A percentile compares a stretch with the other conserved stretches of the same genome.
Conservation (phyloP, 2,329 filamentous ascomycete species). For the Sporothrix luriei region DNA sequence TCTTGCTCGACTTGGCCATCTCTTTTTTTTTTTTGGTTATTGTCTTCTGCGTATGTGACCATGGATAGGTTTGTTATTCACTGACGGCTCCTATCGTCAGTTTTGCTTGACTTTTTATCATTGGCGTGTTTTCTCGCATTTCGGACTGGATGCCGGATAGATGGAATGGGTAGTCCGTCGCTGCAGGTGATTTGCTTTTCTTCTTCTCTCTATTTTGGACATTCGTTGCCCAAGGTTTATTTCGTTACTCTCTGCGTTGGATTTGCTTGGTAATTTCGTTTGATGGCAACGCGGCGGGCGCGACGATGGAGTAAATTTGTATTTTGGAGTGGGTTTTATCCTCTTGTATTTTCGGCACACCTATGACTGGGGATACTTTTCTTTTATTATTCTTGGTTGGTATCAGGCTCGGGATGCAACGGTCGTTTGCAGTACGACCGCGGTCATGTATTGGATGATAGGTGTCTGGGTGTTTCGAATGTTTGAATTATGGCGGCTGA, state of each 20-base stretch:
- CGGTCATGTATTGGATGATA: not conserved
- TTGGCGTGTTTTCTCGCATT: not conserved
- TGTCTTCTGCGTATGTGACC: not conserved
- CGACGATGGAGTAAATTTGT: too few relatives aligned
- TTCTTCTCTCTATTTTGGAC: not conserved
- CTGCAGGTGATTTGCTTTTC: not conserved
- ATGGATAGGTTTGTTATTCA: not conserved
- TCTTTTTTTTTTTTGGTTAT: not conserved
- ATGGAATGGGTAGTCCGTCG: not conserved
- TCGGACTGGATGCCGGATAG: not conserved
- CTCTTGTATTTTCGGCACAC: not conserved
- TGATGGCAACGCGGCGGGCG: too few relatives aligned
- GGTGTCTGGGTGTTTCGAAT: not conserved
- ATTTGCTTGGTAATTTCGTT: not conserved
- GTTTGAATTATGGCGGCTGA: not conserved
- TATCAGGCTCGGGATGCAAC: not conserved
- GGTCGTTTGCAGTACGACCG: conserved; percentile 7
- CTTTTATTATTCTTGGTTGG: not conserved
- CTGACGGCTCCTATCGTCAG: not conserved
- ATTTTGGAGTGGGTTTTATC: not conserved
- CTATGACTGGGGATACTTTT: not conserved
- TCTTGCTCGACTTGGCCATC: not conserved
- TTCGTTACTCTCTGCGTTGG: not conserved
- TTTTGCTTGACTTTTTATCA: not conserved
- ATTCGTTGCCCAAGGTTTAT: not conserved